Base-by-base conservation (phyloP, 257 asterid species). In the Penstemon barbatus region DNA sequence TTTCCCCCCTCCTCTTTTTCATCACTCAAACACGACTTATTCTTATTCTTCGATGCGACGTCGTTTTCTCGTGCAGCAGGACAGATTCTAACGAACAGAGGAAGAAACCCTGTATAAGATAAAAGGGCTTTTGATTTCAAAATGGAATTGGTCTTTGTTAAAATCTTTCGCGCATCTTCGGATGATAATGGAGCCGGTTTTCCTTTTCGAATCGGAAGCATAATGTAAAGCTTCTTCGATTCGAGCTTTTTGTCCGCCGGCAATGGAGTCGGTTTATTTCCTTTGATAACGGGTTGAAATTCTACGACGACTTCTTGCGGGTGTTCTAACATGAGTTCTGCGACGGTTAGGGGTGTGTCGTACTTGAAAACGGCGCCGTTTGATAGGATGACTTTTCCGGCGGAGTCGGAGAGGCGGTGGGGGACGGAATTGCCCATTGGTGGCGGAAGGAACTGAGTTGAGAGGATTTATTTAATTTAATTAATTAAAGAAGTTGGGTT, bases 311-410 rank as follows among this genome's bases (percentile, higher is more conserved):
- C 80, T 39, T 92, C 83, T 19, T 75, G 94, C 0, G 96, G 97
- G 66, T 92, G 74, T 11, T 92, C 96, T 45, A 89, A 80, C 97
- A 92, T 89, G 63, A 92, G 86, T 67, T 92, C 97, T 38, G 92
- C 98, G 1, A 72, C 97, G 5, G 98, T 92, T 25, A 87, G 71
- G 3, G 95, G 83, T 8, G 61, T 36, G 39, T 83, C 78, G 65
- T 83, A 92, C 67, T 79, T 73, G 53, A 80, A 81, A 15, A 89
- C 77, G 10, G 72, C 74, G 33, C 98, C 97, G 71, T 83, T 75
- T 4, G 89, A 65, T 0, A 89, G 78, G 25, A 92, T 81, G 45
- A 92, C 96, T 65, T 80, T 82, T 7, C 89, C 94, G 70, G 74
- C 41, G 57, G 74, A 36, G 69, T 57, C 70, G 8, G 79, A 44